These are phyloP conservation scores for Chlorella sp. DNA, from an alignment of 139 green algal species.

Conservation along the genomic window DNA sequence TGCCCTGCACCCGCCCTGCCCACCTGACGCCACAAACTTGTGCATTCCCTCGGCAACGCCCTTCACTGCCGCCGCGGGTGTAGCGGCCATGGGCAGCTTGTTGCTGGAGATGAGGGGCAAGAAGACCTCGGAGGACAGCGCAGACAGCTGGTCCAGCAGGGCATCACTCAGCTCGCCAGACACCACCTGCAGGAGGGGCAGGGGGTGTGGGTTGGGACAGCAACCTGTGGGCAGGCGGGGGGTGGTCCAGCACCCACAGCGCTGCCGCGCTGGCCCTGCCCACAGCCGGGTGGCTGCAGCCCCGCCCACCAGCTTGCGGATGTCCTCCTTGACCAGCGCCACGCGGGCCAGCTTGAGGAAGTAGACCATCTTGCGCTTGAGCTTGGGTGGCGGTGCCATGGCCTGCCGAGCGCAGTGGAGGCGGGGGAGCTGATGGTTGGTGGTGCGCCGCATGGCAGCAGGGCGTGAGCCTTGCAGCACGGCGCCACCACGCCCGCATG, in stretches of 20 bases:
- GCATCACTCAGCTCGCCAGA: conserved; percentile 82
- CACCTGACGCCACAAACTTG: conserved; percentile 86
- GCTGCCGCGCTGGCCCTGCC: too few relatives aligned
- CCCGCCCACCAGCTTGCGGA: conserved; percentile 66
- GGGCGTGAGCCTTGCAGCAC: too few relatives aligned
- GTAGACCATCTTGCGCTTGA: conserved; percentile 87
- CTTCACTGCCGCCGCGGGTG: conserved; percentile 86
- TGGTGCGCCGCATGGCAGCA: too few relatives aligned
- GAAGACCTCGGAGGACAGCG: conserved; percentile 84
- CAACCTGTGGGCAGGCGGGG: background rate
- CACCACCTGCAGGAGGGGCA: conserved; percentile 62
- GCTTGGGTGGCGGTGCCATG: conserved; percentile 61
- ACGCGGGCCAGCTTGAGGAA: conserved; percentile 78
- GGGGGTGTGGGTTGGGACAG: background rate
- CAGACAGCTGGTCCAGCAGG: conserved; percentile 80
- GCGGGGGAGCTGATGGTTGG: too few relatives aligned
- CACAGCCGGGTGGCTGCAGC: background rate
- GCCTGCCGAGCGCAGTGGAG: too few relatives aligned
- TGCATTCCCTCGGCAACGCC: conserved; percentile 90
- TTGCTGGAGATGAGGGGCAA: conserved; percentile 84
- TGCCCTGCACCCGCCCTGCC: too few relatives aligned
- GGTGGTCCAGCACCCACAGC: background rate
- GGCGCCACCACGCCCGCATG: too few relatives aligned
- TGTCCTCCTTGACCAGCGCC: conserved; percentile 74
- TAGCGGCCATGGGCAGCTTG: conserved; percentile 43